Evolutionary conservation across 352 stramenopile genomes (phyloP), one percentile per base, ranked within the genome.

Genomic region (Phytopythium vexans): DNA sequence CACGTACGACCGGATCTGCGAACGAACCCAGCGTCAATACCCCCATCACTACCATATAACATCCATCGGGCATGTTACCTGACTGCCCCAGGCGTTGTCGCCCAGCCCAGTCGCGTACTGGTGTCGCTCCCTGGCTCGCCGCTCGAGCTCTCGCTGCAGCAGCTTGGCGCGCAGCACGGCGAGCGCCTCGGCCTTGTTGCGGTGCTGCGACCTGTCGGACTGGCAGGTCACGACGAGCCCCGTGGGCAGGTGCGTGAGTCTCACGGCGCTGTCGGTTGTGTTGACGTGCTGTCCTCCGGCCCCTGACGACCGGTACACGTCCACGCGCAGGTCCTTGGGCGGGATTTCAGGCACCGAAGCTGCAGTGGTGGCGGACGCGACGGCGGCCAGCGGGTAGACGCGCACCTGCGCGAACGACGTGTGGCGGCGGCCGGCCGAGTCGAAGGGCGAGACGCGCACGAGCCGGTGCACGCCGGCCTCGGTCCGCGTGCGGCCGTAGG

Each of bases 231-330:
- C 89, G 12, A 94, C 82, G 31, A 98, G 89, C 12, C 95, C 95
- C 7, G 88, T 97, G 1, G 96, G 93, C 37, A 98, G 62, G 59
- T 99, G 96, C 50, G 90, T 97, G 64, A 99, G 97, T 35, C 96
- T 80, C 36, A 99, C 92, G 11, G 92, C 96, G 36, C 93, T 98
- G 65, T 99, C 94, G 6, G 98, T 97, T 57, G 97, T 97, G 70
- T 99, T 99, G 6, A 99, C 96, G 66, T 99, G 98, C 71, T 99
- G 95, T 1, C 95, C 95, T 33, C 96, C 96, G 15, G 90, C 82
- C 8, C 95, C 96, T 6, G 95, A 96, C 41, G 85, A 92, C 6
- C 94, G 74, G 73, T 97, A 97, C 32, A 92, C 98, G 44, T 96
- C 97, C 21, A 98, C 89, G 45, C 97, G 91, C 49, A 99, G 64